Conservation (phyloP, 2,329 filamentous ascomycete species). For the Penicillium capsulatum region DNA sequence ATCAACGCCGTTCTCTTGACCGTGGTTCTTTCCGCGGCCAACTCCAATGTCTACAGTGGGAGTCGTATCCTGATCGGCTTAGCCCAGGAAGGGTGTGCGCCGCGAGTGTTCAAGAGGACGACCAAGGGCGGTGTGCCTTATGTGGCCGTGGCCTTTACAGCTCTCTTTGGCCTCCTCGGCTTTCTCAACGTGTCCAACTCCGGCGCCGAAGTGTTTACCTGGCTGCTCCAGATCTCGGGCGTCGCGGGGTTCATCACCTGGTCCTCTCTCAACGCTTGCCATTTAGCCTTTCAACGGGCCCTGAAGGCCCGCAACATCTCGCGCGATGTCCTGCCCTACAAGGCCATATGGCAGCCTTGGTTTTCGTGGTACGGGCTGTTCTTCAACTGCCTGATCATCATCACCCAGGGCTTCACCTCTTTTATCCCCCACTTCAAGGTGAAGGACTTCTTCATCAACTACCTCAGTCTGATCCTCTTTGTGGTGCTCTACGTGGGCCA, state of each 20-base stretch:
- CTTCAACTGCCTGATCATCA: constrained; percentile 59
- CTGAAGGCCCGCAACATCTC: constrained; percentile 54
- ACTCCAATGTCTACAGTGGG: constrained; percentile 44
- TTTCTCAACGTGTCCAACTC: constrained; percentile 64
- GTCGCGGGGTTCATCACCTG: constrained; percentile 36
- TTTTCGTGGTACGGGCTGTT: constrained; percentile 62
- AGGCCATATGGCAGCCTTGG: constrained; percentile 59
- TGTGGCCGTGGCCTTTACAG: constrained; percentile 41
- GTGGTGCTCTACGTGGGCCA: constrained; percentile 56
- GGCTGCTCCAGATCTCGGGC: constrained; percentile 34
- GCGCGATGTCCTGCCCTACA: constrained; percentile 59
- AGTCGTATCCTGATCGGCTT: constrained; percentile 67
- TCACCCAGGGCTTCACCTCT: constrained; percentile 65
- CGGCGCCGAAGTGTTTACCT: constrained; percentile 56
- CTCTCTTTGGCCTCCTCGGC: constrained; percentile 57
- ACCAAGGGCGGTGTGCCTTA: constrained; percentile 43
- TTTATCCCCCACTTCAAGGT: constrained; percentile 59
- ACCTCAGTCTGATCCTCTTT: constrained; percentile 63
- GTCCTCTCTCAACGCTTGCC: constrained; percentile 47
- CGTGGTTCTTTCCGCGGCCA: constrained; percentile 40
- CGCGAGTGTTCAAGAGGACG: constrained; percentile 40
- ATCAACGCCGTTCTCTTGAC: constrained; percentile 42
- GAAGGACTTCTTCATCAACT: constrained; percentile 59
- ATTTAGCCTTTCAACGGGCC: constrained; percentile 60
- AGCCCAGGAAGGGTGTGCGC: constrained; percentile 45